Percentiles rank a stretch among this genome's conserved stretches.
phyloP scores from a whole-genome alignment of 108 stramenopile genomes.

The Nitzschia sp. region DNA sequence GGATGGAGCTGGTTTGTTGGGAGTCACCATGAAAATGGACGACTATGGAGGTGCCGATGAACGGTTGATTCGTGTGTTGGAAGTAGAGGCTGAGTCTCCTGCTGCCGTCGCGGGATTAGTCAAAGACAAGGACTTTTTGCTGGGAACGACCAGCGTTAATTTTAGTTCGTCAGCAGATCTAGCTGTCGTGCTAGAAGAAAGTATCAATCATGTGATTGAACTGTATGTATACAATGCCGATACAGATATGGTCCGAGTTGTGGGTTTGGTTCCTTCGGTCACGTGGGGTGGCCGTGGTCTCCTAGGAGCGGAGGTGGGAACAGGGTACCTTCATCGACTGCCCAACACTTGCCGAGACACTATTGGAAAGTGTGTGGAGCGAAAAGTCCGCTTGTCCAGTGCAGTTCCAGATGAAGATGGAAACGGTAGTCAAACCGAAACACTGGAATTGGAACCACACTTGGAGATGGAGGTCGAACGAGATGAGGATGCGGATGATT shows the following conservation, averaged over 20 bases:
- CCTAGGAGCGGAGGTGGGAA: conserved; percentile 91
- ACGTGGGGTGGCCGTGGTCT: conserved; percentile 88
- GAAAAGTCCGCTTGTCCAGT: conserved; percentile 48
- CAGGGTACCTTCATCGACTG: conserved; percentile 89
- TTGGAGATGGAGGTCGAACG: conserved; percentile 75
- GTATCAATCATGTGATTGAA: conserved; percentile 83
- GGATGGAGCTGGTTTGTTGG: conserved; percentile 93
- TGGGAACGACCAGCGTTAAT: conserved; percentile 68
- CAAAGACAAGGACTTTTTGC: conserved; percentile 62
- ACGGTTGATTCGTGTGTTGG: conserved; percentile 74
- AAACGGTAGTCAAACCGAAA: neutral
- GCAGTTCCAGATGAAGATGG: conserved; percentile 28
- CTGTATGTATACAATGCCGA: conserved; percentile 92
- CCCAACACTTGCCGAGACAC: conserved; percentile 68
- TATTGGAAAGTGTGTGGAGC: conserved; percentile 63
- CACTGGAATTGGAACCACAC: conserved; percentile 55
- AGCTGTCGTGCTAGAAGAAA: conserved; percentile 57
- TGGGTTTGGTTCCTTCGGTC: conserved; percentile 82
- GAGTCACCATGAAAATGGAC: conserved; percentile 95
- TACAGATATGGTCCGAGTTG: conserved; percentile 87
- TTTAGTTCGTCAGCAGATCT: conserved; percentile 60
- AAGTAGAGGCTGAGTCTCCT: conserved; percentile 63
- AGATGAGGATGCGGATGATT: conserved; percentile 11
- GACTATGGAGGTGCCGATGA: conserved; percentile 87
- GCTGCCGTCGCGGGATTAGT: conserved; percentile 71